Conservation (phyloP, 148 eudicot species). For the Amaranthus cruentus region DNA sequence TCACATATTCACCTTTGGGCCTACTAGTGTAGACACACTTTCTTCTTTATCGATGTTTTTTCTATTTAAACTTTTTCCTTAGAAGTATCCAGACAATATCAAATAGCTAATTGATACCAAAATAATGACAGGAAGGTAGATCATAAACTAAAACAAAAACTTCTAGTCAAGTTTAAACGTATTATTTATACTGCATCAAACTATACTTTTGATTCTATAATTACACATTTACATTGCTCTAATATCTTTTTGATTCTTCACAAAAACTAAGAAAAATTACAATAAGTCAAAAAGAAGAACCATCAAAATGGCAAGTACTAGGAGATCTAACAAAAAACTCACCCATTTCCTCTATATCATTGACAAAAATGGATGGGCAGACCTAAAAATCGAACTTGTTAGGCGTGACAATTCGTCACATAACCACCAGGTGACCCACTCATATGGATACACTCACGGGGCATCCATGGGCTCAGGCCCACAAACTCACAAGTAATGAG, state of each 20-base stretch:
- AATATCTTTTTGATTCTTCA: constrained; percentile 9
- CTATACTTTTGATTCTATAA: constrained; percentile 8
- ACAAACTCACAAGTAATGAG: too few species aligned
- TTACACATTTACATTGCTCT: constrained; percentile 1
- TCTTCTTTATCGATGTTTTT: background rate
- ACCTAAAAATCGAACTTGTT: constrained; percentile 9
- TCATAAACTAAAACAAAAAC: background rate
- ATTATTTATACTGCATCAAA: constrained; percentile 13
- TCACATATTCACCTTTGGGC: background rate
- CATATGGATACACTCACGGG: too few species aligned
- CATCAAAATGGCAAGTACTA: background rate
- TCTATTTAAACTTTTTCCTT: background rate
- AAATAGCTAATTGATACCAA: background rate
- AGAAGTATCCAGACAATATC: background rate
- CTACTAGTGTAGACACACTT: background rate
- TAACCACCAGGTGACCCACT: too few species aligned
- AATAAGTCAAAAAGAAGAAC: background rate
- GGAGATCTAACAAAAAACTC: background rate
- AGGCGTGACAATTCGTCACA: too few species aligned
- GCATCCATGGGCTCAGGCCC: too few species aligned
- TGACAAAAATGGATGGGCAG: constrained; percentile 16
- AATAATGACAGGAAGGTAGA: background rate
- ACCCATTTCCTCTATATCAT: background rate
- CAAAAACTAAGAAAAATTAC: background rate
- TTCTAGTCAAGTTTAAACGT: background rate